Evolutionary conservation across 345 rosid species (phyloP), one percentile per base, ranked within the genome.

Genomic region (Ceriops decandra): DNA sequence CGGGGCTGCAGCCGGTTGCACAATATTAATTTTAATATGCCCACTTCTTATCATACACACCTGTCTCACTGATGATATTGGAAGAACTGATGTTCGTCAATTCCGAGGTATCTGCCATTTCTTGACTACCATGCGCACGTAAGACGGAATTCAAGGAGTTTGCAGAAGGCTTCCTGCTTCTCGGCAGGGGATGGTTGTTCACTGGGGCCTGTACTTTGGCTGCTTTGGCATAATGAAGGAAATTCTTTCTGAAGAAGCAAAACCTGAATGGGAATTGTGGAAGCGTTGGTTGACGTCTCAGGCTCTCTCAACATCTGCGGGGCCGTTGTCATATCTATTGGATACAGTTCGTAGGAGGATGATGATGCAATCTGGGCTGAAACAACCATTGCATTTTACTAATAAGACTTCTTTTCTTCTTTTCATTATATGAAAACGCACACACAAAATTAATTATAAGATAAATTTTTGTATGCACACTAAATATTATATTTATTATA

Each of bases 341-440:
- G 97, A 89, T 72, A 91, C 97, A 26, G 97, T 91, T 51, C 77
- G 99, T 63, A 83, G 96, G 64, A 77, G 96, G 77, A 90, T 95
- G 83, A 95, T 90, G 99, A 95, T 91, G 97, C 95, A 95, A 60
- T 89, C 97, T 3, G 96, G 99, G 57, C 68, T 88, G 71, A 90
- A 91, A 67, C 79, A 76, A 57, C 93, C 86, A 5, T 83, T 87
- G 95, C 90, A 28, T 28, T 28, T 28, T 28, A 0, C 26, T 24
- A 24, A 24, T 24, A 24, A 24, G 26, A 24, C 26, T 24, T 24
- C 26, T 24, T 24, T 24, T 24, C 26, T 24, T 24, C 26, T 24
- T 24, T 24, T 24, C 26, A 24, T 24, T 24, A 1, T 24, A 24
- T 24, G 26, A 24, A 24, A 24, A 24, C 26, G 26, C 26, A 24